A percentile compares a stretch with the other conserved stretches of the same genome.
Evolutionary conservation across 192 early-diverging fungal species (phyloP).

Genomic region (Coemansia sp.): DNA sequence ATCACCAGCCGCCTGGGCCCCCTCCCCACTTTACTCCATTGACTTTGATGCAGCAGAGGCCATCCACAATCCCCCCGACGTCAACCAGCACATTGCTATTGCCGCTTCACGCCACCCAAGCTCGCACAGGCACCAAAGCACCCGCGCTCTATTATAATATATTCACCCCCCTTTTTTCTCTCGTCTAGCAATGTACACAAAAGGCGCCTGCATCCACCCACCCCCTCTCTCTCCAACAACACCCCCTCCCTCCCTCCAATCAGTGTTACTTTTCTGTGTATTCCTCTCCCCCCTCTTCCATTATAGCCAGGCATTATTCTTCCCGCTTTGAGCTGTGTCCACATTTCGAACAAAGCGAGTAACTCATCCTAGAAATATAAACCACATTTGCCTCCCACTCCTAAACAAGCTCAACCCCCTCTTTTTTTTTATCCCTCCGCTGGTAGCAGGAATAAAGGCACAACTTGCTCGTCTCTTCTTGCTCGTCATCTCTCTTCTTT

Average conservation of each 20-base stretch:
- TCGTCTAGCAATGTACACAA: not conserved
- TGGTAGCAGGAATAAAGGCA: constrained; percentile 11
- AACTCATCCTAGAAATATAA: constrained; percentile 20
- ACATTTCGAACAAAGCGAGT: constrained; percentile 15
- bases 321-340: constrained; percentile 9
- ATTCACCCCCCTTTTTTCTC: not conserved
- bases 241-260: constrained; percentile 30
- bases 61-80: constrained; percentile 1
- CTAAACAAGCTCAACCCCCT: constrained; percentile 12
- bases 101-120: not conserved
- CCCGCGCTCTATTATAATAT: constrained; percentile 20
- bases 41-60: constrained; percentile 1
- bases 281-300: constrained; percentile 25
- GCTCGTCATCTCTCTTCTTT: constrained; percentile 3
- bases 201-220: constrained; percentile 6
- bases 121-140: constrained; percentile 2
- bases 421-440: constrained; percentile 6
- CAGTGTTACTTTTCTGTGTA: constrained; percentile 34
- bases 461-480: constrained; percentile 6
- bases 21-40: constrained; percentile 6
- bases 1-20: not conserved
- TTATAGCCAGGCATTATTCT: constrained; percentile 27
- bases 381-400: constrained; percentile 26
- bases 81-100: not conserved
- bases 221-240: constrained; percentile 23